phyloP scores from a whole-genome alignment of 148 eudicot genomes.

The Rhododendron ferrugineum region DNA sequence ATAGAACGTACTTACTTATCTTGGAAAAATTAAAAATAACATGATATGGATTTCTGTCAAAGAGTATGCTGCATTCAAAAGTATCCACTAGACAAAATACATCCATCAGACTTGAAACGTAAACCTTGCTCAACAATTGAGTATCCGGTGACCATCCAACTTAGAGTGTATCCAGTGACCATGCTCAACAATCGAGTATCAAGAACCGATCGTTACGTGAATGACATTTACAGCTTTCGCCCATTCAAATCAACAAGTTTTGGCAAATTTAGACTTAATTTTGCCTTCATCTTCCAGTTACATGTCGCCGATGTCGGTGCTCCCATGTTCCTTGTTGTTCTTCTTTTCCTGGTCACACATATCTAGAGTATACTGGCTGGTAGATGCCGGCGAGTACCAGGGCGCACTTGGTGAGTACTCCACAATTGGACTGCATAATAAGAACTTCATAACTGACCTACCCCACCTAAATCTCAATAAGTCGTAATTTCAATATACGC shows the following conservation, averaged over 20 bases:
- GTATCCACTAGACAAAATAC: background rate
- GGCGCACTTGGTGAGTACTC: constrained; percentile 43
- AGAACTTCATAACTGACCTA: background rate
- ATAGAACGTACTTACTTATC: too few relatives aligned
- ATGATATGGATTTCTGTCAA: background rate
- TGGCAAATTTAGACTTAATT: background rate
- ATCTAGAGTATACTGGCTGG: constrained; percentile 28
- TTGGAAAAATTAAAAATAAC: background rate
- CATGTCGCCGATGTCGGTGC: background rate
- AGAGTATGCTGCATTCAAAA: background rate
- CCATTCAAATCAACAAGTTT: background rate
- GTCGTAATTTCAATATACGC: background rate
- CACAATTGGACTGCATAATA: constrained; percentile 29
- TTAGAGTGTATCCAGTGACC: background rate
- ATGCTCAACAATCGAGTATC: background rate
- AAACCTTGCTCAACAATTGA: background rate
- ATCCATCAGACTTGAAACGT: background rate
- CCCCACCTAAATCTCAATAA: background rate
- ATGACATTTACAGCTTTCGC: background rate
- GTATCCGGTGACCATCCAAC: background rate
- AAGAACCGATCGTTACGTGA: background rate
- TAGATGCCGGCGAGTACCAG: constrained; percentile 36
- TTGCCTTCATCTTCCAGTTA: background rate
- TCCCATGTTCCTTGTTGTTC: background rate
- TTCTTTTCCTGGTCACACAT: background rate